Evolutionary conservation across 1,139 yeast genomes (phyloP).

Genomic region (Blastobotrys ciferrii): DNA sequence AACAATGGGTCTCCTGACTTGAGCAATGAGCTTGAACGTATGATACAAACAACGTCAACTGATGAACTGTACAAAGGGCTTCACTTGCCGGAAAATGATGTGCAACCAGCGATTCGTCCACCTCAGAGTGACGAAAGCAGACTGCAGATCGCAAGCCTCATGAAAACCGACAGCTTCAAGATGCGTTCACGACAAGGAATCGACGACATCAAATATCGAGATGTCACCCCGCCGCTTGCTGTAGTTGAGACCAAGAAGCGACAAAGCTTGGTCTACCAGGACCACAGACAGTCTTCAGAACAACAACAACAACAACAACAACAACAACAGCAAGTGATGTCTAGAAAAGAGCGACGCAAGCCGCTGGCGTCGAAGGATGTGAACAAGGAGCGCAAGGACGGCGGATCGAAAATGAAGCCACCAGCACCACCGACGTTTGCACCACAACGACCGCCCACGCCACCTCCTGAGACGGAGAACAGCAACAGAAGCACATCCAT

Average conservation of each 20-base stretch:
- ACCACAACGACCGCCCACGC: not conserved
- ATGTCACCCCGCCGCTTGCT: constrained; percentile 8
- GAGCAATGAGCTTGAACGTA: constrained; percentile 43
- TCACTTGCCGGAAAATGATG: not conserved
- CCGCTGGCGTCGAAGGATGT: constrained; percentile 20
- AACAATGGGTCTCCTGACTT: constrained; percentile 40
- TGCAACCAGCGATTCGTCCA: not conserved
- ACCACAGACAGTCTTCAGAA: constrained; percentile 4
- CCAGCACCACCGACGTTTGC: constrained; percentile 1
- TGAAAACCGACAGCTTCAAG: constrained; percentile 31
- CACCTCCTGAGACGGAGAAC: not conserved
- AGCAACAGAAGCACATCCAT: constrained; percentile 16
- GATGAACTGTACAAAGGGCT: constrained; percentile 9
- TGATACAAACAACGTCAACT: constrained; percentile 27
- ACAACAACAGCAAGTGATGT: not conserved
- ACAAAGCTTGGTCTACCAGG: not conserved
- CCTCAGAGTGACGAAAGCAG: constrained; percentile 14
- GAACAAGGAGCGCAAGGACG: constrained; percentile 6
- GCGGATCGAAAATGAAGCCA: constrained; percentile 1
- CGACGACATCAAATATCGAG: not conserved
- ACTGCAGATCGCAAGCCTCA: constrained; percentile 30
- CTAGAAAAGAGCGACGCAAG: constrained; percentile 10
- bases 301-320: constrained; percentile 7
- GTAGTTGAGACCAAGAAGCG: constrained; percentile 6
- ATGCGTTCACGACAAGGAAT: constrained; percentile 10